phyloP scores from a whole-genome alignment of 257 asterid genomes.

The Solanum piurae region DNA sequence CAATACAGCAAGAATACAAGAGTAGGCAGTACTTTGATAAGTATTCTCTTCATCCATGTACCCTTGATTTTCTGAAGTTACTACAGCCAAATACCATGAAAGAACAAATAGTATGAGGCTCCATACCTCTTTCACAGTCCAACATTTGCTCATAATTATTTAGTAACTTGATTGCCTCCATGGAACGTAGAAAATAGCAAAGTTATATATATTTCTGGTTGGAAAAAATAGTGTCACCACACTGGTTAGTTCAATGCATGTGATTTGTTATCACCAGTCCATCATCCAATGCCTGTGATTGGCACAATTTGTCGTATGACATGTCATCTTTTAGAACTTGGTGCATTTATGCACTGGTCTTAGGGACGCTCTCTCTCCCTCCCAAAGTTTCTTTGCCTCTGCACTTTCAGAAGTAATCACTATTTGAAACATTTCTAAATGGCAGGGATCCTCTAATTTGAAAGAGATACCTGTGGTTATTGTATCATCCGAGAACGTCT shows the following conservation, averaged over 20 bases:
- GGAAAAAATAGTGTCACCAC: neutral
- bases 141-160: no score
- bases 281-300: neutral
- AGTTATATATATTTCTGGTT: neutral
- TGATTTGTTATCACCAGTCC: neutral
- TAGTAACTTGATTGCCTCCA: neutral
- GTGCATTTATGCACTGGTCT: neutral
- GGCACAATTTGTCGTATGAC: neutral
- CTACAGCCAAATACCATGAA: neutral
- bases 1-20: neutral
- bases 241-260: neutral
- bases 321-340: neutral
- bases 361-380: neutral
- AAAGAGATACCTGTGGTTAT: constrained; percentile 27
- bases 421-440: neutral
- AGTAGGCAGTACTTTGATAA: neutral
- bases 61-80: neutral
- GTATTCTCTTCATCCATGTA: neutral
- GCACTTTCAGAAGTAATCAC: neutral
- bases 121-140: neutral
- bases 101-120: neutral
- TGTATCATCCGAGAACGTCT: constrained; percentile 28
- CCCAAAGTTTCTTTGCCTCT: neutral
- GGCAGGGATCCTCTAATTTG: constrained; percentile 25
- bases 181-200: neutral